A percentile compares a stretch with the other conserved stretches of the same genome.
Evolutionary conservation across 352 stramenopile species (phyloP).

Genomic region (Pythium aquatile): DNA sequence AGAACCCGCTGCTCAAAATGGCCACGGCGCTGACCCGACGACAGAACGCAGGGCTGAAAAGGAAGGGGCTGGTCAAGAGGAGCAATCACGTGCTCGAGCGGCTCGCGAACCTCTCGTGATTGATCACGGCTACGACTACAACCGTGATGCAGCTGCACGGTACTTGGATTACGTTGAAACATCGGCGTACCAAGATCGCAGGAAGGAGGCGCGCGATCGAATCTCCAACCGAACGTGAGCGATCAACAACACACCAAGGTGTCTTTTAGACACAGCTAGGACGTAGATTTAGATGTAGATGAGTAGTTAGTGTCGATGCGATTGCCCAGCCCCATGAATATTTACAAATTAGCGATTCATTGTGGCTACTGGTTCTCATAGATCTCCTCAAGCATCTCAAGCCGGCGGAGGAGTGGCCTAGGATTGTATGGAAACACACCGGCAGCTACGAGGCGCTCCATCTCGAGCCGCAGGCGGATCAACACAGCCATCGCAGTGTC

Average conservation of each 20-base stretch:
- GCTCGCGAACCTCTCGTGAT: not conserved
- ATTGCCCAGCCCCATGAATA: not conserved
- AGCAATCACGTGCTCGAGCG: too few species aligned
- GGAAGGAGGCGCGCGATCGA: not conserved
- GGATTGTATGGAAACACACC: conserved; percentile 58
- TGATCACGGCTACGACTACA: not conserved
- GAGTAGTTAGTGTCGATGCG: not conserved
- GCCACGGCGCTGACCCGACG: too few species aligned
- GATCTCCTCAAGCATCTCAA: conserved; percentile 47
- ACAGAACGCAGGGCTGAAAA: too few species aligned
- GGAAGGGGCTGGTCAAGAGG: too few species aligned
- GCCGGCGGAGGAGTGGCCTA: conserved; percentile 41
- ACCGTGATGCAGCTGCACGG: not conserved
- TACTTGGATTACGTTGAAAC: not conserved
- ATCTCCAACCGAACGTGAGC: not conserved
- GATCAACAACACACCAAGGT: too few species aligned
- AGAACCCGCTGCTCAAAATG: too few species aligned
- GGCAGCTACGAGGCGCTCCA: conserved; percentile 42
- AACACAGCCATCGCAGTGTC: conserved; percentile 49
- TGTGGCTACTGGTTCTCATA: conserved; percentile 34
- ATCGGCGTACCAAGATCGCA: not conserved
- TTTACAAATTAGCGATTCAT: not conserved
- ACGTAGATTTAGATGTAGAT: not conserved
- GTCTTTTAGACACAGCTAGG: not conserved
- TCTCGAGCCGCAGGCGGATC: conserved; percentile 63